Base-by-base conservation (phyloP, 352 stramenopile species). In the Globisporangium recalcitrans region DNA sequence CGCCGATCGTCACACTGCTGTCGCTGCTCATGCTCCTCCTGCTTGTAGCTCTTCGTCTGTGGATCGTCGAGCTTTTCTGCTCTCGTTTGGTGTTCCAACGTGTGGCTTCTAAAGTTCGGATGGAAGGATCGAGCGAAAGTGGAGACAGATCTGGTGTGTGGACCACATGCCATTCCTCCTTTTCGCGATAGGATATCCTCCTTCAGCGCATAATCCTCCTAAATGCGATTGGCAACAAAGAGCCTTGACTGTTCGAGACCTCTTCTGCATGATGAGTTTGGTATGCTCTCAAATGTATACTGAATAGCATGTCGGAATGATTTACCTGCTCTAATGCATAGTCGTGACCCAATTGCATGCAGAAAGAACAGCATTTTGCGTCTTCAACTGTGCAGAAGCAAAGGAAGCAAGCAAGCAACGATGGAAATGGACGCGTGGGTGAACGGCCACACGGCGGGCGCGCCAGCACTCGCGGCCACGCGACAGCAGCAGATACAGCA, bases 1-100 rank as follows among this genome's bases (percentile, higher is more conserved):
- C 72, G 63, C 78, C 81, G 27, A 80, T 70, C 21, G 72, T 79
- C 64, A 88, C 80, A 36, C 26, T 62, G 60, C 29, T 62, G 62
- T 64, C 27, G 36, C 40, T 80, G 42, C 67, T 74, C 74, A 77
- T 81, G 60, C 36, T 21, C n/a, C n/a, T n/a, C n/a, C n/a, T 44
- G 36, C 19, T 6, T 46, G 38, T 46, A 46, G 55, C 65, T 70
- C 34, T 49, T 49, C 40, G 40, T 27, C 55, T 14, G 16, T 54
- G 27, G n/a, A n/a, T n/a, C n/a, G n/a, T n/a, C n/a, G n/a, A n/a
- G 26, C 22, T 38, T 11, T n/a, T 24, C 49, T 22, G 36, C 14
- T 44, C 38, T 44, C 38, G 38, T 26, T 52, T 26, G 26, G 22
- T n/a, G n/a, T 38, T 42, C 40, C 40, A 36, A 61, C 26, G 44